Conservation (phyloP, 768 basidiomycete genomes). For the Pulveroboletus sp. region DNA sequence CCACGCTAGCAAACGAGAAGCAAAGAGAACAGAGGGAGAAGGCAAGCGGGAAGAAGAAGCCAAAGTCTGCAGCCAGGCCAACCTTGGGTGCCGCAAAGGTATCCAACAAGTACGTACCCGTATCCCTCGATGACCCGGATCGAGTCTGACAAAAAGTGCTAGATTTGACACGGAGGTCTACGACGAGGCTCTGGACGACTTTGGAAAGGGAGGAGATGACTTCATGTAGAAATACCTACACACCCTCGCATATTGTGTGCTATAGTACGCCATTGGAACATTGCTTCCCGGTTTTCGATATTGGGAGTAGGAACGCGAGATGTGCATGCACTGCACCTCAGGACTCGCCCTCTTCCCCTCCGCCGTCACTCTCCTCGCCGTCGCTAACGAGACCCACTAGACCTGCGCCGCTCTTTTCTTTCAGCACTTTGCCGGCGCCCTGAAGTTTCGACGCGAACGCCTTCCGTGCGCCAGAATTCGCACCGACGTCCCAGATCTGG, state of each 20-base stretch:
- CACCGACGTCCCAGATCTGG: slow-evolving; percentile 92
- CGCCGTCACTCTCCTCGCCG: slow-evolving; percentile 61
- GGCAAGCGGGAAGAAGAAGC: slow-evolving; percentile 86
- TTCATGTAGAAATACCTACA: slow-evolving; percentile 71
- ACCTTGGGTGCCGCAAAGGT: slow-evolving; percentile 68
- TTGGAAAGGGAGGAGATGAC: slow-evolving; percentile 67
- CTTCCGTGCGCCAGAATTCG: slow-evolving; percentile 77
- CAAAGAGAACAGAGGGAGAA: slow-evolving; percentile 87
- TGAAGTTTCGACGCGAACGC: slow-evolving; percentile 76
- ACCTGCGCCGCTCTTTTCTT: slow-evolving; percentile 62
- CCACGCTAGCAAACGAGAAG: slow-evolving; percentile 91
- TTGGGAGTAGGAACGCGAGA: neutral
- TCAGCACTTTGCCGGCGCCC: slow-evolving; percentile 62
- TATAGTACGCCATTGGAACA: slow-evolving; percentile 11
- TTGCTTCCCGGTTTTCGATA: neutral
- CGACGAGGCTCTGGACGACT: slow-evolving; percentile 89
- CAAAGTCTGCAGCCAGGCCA: slow-evolving; percentile 66
- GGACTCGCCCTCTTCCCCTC: slow-evolving; percentile 33
- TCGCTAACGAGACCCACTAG: slow-evolving; percentile 66
- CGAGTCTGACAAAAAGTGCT: slow-evolving; percentile 11
- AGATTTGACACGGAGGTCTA: slow-evolving; percentile 80
- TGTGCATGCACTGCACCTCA: neutral
- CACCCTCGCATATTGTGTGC: slow-evolving; percentile 7
- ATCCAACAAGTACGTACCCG: slow-evolving; percentile 48
- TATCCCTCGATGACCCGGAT: neutral